Evolutionary conservation across 768 basidiomycete genomes (phyloP), one percentile per base, ranked within the genome.

Genomic region (Mycena haematopus): DNA sequence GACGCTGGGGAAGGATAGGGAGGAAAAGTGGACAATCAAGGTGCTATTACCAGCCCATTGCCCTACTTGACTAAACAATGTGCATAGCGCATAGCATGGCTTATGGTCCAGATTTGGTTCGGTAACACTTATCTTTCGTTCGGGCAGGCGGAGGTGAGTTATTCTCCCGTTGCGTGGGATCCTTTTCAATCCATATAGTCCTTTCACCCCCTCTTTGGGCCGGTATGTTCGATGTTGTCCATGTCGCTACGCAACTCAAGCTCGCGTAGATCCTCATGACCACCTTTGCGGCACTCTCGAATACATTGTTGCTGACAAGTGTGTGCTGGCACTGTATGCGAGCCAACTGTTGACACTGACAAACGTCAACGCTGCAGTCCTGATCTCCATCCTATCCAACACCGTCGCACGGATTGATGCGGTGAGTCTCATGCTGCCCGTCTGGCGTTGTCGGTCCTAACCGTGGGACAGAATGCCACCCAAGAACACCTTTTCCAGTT

Each of bases 341-440:
- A 11, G 6, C 38, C 53, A 40, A 35, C 36, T 21, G n/a, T 53
- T 51, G n/a, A 65, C 25, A 22, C 49, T 66, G 51, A 54, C 53
- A 27, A 14, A 13, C 53, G 14, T 49, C 29, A 44, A n/a, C n/a
- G n/a, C n/a, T 36, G n/a, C 68, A 84, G 81, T 96, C 70, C 80
- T 96, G 49, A 95, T 96, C 62, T 95, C 93, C 9, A 92, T 96
- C 50, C 76, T 97, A 33, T 95, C 94, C 6, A 95, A 95, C 72
- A 95, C 93, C 0, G 94, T 93, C 61, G 91, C 92, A 2, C 79
- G 84, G 52, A 95, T 97, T 61, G 90, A 89, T 74, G 83, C 87
- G 73, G 84, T 82, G 58, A 62, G 69, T 68, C 35, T 33, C 29
- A 49, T 21, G 17, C 17, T 25, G 21, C 11, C n/a, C 35, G 44